These are phyloP conservation scores for Zoysia pacifica DNA, from an alignment of 176 grass and related monocot genomes.

Conservation along the genomic window DNA sequence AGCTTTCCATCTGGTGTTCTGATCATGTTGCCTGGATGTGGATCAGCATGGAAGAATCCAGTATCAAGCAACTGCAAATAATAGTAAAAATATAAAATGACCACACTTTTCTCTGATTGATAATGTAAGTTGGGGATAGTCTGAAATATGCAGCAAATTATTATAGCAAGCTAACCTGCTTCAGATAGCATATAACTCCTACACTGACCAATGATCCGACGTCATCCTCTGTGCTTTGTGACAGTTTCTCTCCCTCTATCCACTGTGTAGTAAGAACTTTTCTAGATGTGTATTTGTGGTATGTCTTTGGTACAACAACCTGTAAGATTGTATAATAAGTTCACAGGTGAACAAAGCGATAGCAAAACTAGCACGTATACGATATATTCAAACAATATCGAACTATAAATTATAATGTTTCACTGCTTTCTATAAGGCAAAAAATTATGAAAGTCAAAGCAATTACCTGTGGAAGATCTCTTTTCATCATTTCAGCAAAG, in stretches of 20 bases:
- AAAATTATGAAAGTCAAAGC: background rate
- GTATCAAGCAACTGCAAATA: conserved; percentile 84
- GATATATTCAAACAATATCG: background rate
- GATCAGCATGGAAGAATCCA: conserved; percentile 97
- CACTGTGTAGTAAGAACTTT: conserved; percentile 93
- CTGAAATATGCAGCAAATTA: background rate
- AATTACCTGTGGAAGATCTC: conserved; percentile 93
- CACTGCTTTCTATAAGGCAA: background rate
- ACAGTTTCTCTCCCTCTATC: conserved; percentile 92
- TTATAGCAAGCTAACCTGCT: conserved; percentile 59
- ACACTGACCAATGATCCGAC: conserved; percentile 92
- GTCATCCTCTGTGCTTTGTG: conserved; percentile 89
- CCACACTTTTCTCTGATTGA: background rate
- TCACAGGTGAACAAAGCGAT: background rate
- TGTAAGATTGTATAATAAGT: conserved; percentile 38
- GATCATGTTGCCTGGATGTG: conserved; percentile 99
- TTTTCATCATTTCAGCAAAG: conserved; percentile 93
- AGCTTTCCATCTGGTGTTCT: conserved; percentile 93
- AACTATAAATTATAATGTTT: background rate
- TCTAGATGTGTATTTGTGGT: conserved; percentile 85
- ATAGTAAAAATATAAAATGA: conserved; percentile 7
- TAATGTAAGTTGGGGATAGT: background rate
- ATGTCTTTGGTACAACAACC: conserved; percentile 94
- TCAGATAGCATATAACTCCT: conserved; percentile 99
- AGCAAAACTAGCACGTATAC: background rate